Evolutionary conservation across 1,139 yeast species (phyloP).

Genomic region (Starmera stellimalicola): DNA sequence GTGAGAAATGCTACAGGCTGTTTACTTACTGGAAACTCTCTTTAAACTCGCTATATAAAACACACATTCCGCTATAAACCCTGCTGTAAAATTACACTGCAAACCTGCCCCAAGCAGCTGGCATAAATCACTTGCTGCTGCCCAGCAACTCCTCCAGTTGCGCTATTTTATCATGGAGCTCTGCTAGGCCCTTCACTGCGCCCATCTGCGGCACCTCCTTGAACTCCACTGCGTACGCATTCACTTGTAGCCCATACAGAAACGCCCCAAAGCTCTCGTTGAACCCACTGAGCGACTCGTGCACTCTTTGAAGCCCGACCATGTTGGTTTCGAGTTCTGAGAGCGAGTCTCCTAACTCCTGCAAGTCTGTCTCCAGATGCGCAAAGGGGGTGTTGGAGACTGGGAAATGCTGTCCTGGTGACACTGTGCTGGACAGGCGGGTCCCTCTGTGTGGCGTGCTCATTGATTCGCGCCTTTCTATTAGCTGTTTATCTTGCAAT

Average conservation of each 20-base stretch:
- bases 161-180: conserved; percentile 11
- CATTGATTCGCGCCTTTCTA: too few species aligned
- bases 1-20: background rate
- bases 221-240: conserved; percentile 65
- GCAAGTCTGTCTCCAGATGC: conserved; percentile 13
- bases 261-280: conserved; percentile 59
- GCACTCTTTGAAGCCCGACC: conserved; percentile 33
- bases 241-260: conserved; percentile 52
- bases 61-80: too few species aligned
- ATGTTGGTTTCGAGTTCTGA: conserved; percentile 45
- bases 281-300: conserved; percentile 41
- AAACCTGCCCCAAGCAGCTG: background rate
- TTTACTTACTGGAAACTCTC: too few species aligned
- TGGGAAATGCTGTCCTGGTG: conserved; percentile 18
- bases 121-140: background rate
- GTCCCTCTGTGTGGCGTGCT: conserved; percentile 2
- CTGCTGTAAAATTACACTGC: too few species aligned
- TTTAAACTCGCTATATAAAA: too few species aligned
- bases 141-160: conserved; percentile 11
- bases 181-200: conserved; percentile 11
- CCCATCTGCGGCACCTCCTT: conserved; percentile 31
- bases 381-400: conserved; percentile 12
- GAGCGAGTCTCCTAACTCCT: conserved; percentile 41
- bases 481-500: too few species aligned
- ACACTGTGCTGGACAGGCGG: conserved; percentile 13